Conservation (phyloP, 805 yeast genomes). For the Candida parachauliodes region DNA sequence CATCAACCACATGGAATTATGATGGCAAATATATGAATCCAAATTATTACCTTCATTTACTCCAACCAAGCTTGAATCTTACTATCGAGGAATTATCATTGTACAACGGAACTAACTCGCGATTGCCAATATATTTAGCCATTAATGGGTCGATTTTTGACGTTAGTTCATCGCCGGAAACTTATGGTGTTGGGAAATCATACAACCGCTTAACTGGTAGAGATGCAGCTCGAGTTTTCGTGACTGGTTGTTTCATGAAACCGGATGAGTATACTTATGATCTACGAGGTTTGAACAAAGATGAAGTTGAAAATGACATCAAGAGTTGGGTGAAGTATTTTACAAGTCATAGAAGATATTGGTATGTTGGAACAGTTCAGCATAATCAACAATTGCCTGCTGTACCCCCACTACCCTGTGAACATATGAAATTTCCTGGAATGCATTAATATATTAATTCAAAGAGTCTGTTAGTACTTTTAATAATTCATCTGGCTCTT, state of each 20-base stretch:
- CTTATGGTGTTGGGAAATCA: constrained; percentile 53
- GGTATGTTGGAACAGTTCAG: constrained; percentile 57
- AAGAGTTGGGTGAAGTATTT: constrained; percentile 53
- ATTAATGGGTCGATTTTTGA: constrained; percentile 63
- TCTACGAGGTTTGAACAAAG: constrained; percentile 53
- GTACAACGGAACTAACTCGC: constrained; percentile 49
- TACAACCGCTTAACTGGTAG: constrained; percentile 58
- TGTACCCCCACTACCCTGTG: constrained; percentile 51
- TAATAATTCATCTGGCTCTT: constrained; percentile 58
- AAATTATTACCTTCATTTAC: constrained; percentile 31
- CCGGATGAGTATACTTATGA: constrained; percentile 61
- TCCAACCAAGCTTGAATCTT: constrained; percentile 22
- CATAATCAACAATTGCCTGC: constrained; percentile 52
- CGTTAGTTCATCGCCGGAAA: constrained; percentile 46
- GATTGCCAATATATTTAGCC: constrained; percentile 54
- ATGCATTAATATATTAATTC: constrained; percentile 16
- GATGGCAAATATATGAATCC: constrained; percentile 47
- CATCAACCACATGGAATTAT: constrained; percentile 59
- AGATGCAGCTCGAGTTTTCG: constrained; percentile 67
- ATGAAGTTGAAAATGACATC: constrained; percentile 38
- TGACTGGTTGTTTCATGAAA: constrained; percentile 62
- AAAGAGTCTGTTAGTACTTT: constrained; percentile 51
- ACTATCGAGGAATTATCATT: constrained; percentile 44
- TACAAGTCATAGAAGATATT: constrained; percentile 45
- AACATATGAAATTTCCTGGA: constrained; percentile 23